phyloP scores from a whole-genome alignment of 2,329 filamentous ascomycete species.

The Cryphonectria parasitica region DNA sequence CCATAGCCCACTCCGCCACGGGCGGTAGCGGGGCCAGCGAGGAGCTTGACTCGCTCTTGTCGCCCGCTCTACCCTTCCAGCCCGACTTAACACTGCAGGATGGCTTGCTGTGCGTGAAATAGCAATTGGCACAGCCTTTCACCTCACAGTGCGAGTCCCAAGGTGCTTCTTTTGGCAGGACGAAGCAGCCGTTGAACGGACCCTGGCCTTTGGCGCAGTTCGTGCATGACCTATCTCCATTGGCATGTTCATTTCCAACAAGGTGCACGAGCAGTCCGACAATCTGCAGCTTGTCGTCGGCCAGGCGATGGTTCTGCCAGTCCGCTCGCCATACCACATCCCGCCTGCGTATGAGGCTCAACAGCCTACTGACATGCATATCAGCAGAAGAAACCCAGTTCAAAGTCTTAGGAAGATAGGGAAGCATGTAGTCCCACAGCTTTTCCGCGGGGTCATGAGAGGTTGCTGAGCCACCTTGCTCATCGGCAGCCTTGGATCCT shows the following conservation, averaged over 20 bases:
- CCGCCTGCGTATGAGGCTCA: conserved; percentile 15
- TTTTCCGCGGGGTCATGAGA: background rate
- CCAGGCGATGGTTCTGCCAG: conserved; percentile 5
- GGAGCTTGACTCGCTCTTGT: background rate
- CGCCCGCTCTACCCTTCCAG: conserved; percentile 13
- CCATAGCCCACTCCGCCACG: conserved; percentile 15
- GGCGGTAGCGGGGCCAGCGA: background rate
- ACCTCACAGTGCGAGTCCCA: conserved; percentile 10
- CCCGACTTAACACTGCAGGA: conserved; percentile 22
- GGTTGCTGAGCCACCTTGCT: background rate
- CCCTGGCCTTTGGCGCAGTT: conserved; percentile 18
- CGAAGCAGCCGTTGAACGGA: conserved; percentile 23
- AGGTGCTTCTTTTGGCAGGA: conserved; percentile 1
- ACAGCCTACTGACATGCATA: conserved; percentile 2
- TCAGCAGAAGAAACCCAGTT: conserved; percentile 3
- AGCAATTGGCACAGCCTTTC: conserved; percentile 24
- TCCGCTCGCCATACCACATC: conserved; percentile 13
- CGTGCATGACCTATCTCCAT: background rate
- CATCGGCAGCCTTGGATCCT: background rate
- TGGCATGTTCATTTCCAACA: conserved; percentile 6
- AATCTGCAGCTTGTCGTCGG: conserved; percentile 19
- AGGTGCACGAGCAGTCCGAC: conserved; percentile 25
- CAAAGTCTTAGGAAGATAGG: conserved; percentile 17
- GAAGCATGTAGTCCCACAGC: conserved; percentile 26
- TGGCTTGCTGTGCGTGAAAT: conserved; percentile 17